Base-by-base conservation (phyloP, 192 early-diverging fungal species). In the Coemansia guatemalensis region DNA sequence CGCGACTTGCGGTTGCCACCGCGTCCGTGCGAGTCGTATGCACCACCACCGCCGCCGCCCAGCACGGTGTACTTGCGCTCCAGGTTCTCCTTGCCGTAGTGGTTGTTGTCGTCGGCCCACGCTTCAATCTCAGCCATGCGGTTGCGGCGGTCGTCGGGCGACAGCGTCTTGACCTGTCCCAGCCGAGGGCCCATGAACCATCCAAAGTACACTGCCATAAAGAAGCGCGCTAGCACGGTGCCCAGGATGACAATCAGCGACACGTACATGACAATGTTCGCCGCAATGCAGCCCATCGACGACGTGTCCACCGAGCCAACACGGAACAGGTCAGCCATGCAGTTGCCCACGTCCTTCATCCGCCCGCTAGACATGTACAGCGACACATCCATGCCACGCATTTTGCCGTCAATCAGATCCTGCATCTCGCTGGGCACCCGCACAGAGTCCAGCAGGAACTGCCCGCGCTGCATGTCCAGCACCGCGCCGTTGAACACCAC, bases 261-360 rank as follows among this genome's bases (percentile, higher is more conserved):
- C 8, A 91, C 82, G 56, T 90, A 95, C 18, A 94, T 76, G 7
- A 91, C 81, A 47, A 96, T 88, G 53, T 90, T 86, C 0, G 92
- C 87, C 3, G 90, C 82, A 39, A 93, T 88, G 74, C 95, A 97
- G 0, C 93, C 93, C 27, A 90, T 71, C 4, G 88, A 86, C 41
- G 84, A 84, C 21, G 87, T 78, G 68, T 97, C 93, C 52, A 97
- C 73, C 2, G 84, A 85, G 0, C 93, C 95, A 25, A 94, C 88
- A 58, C 88, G 84, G 82, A 92, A 86, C 50, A 90, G 83, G 22
- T 95, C 92, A 12, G 82, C 72, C 65, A 95, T 75, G 65, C 94
- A 96, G 48, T 86, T 80, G 50, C 85, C 91, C 30, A 88, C 59
- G 26, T 70, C 55, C 47, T 84, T 73, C 55, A 55, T 62, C 20